Conservation (phyloP, 23 red algal species). For the Pyropia yezoensis region DNA sequence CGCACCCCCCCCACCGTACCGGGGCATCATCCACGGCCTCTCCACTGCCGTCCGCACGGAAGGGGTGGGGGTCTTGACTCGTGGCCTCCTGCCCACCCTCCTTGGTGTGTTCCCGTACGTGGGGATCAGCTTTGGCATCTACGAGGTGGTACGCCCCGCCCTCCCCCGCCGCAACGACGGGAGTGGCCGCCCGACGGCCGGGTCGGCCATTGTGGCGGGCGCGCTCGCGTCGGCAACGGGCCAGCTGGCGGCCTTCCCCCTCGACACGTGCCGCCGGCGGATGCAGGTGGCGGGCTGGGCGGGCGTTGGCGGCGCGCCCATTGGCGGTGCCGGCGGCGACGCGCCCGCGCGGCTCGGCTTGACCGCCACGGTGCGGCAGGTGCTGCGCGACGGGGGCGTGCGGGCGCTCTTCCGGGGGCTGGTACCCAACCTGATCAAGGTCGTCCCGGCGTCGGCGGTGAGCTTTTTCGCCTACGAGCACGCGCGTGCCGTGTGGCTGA, state of each 20-base stretch:
- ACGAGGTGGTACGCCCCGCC: slow-evolving; percentile 71
- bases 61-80: slow-evolving; percentile 47
- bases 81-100: slow-evolving; percentile 61
- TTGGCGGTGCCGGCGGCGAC: slow-evolving; percentile 18
- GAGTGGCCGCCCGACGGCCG: slow-evolving; percentile 33
- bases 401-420: slow-evolving; percentile 67
- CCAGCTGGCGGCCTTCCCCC: slow-evolving; percentile 76
- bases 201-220: slow-evolving; percentile 37
- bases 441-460: slow-evolving; percentile 57
- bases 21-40: slow-evolving; percentile 60
- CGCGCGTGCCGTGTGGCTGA: slow-evolving; percentile 9
- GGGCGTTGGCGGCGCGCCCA: slow-evolving; percentile 6
- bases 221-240: slow-evolving; percentile 39
- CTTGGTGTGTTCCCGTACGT: slow-evolving; percentile 81
- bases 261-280: slow-evolving; percentile 82
- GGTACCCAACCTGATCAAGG: slow-evolving; percentile 71
- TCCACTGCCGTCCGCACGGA: slow-evolving; percentile 29
- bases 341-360: background rate
- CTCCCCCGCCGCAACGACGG: slow-evolving; percentile 57
- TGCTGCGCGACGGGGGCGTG: slow-evolving; percentile 38
- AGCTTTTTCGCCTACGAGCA: slow-evolving; percentile 69
- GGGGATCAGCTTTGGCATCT: slow-evolving; percentile 78
- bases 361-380: background rate
- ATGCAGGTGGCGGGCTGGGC: slow-evolving; percentile 80
- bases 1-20: slow-evolving; percentile 12